These are phyloP conservation scores for Daedalea quercina DNA, from an alignment of 768 basidiomycete genomes.

Conservation along the genomic window DNA sequence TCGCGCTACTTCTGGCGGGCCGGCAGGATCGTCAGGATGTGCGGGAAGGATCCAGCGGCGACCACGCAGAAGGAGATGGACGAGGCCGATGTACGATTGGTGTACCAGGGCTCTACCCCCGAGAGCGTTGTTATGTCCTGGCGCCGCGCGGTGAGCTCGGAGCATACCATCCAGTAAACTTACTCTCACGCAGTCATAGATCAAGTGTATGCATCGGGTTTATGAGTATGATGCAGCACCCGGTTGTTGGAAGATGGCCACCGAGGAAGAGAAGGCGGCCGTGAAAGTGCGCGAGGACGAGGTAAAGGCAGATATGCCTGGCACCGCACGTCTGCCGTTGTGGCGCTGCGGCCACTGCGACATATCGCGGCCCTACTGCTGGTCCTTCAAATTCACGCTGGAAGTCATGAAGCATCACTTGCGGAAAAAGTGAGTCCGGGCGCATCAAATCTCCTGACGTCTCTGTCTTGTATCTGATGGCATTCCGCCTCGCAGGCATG, in stretches of 20 bases:
- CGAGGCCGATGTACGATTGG: not conserved
- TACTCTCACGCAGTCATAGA: too few relatives aligned
- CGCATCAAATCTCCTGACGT: not conserved
- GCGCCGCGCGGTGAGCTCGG: not conserved
- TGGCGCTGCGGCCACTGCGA: not conserved
- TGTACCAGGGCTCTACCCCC: too few relatives aligned
- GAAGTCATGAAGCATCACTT: not conserved
- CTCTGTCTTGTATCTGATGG: too few relatives aligned
- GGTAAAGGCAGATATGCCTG: not conserved
- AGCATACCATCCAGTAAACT: too few relatives aligned
- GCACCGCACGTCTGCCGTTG: not conserved
- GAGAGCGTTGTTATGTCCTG: not conserved
- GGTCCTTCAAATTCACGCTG: not conserved
- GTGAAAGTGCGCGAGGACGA: not conserved
- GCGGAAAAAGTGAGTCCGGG: not conserved
- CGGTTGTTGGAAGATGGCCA: not conserved
- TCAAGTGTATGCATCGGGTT: too few relatives aligned
- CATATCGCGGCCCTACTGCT: not conserved
- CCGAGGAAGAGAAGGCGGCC: not conserved
- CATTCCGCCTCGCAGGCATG: not conserved
- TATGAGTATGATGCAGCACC: not conserved
- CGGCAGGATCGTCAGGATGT: not conserved
- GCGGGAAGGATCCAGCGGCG: constrained; percentile 2
- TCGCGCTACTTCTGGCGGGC: not conserved
- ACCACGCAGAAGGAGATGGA: constrained; percentile 2